A percentile compares a stretch with the other conserved stretches of the same genome.
phyloP scores from a whole-genome alignment of 1,284 basidiomycete genomes.

The Mycosarcoma maydis region DNA sequence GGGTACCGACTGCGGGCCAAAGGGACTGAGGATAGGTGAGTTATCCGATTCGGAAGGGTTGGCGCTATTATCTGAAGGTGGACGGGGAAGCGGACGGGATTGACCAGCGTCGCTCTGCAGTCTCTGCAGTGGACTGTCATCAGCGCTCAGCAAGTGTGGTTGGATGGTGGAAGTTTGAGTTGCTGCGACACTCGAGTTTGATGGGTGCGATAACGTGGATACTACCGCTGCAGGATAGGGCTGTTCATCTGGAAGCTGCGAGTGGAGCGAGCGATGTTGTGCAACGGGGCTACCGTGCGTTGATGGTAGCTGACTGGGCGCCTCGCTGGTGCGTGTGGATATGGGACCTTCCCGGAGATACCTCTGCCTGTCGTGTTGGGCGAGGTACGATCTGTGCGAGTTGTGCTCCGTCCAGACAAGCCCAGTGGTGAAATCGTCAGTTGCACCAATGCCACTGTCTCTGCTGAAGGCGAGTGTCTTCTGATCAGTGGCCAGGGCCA shows the following conservation, averaged over 20 bases:
- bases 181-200: not conserved
- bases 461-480: conserved; percentile 55
- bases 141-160: conserved; percentile 19
- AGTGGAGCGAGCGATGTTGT: not conserved
- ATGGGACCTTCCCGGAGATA: conserved; percentile 31
- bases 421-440: conserved; percentile 48
- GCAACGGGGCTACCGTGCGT: conserved; percentile 13
- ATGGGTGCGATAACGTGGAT: conserved; percentile 5
- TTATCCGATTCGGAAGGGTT: conserved; percentile 23
- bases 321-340: conserved; percentile 23
- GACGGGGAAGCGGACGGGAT: conserved; percentile 3
- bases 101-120: conserved; percentile 25
- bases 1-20: conserved; percentile 19
- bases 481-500: conserved; percentile 57
- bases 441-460: conserved; percentile 45
- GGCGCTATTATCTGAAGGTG: conserved; percentile 24
- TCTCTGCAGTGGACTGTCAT: conserved; percentile 36
- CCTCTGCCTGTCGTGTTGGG: conserved; percentile 21
- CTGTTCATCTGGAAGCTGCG: not conserved
- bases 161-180: conserved; percentile 7
- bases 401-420: conserved; percentile 40
- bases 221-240: not conserved
- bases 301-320: conserved; percentile 13
- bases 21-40: conserved; percentile 44
- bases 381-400: conserved; percentile 8